Percentiles rank a stretch among this genome's conserved stretches.
These are phyloP conservation scores for Stereum hirsutum DNA, from an alignment of 1,284 basidiomycete species.

Conservation along the genomic window DNA sequence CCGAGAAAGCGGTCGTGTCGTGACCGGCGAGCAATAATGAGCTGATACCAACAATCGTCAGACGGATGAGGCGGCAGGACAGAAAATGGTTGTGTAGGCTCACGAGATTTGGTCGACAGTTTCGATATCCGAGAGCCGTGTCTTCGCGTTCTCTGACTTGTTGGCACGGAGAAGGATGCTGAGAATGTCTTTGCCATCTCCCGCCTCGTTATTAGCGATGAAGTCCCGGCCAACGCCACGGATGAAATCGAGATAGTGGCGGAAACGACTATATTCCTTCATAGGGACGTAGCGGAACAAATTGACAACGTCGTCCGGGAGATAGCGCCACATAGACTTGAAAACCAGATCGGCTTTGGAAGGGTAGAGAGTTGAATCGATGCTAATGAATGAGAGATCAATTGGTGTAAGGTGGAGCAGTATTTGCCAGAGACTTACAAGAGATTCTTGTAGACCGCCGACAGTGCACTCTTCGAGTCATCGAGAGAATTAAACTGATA, in stretches of 20 bases:
- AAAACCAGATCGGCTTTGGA: constrained; percentile 1
- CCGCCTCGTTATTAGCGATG: background rate
- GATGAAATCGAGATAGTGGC: background rate
- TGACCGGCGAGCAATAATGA: constrained; percentile 20
- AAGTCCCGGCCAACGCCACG: background rate
- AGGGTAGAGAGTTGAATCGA: constrained; percentile 4
- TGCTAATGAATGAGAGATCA: constrained; percentile 2
- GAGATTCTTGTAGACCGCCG: constrained; percentile 11
- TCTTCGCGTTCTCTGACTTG: background rate
- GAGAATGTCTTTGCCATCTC: constrained; percentile 6
- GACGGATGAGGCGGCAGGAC: background rate
- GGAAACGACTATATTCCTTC: constrained; percentile 1
- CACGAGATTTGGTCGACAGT: constrained; percentile 8
- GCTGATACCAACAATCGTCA: background rate
- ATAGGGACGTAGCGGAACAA: background rate
- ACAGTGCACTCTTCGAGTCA: constrained; percentile 7
- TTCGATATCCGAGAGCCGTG: background rate
- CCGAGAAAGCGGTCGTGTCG: constrained; percentile 22
- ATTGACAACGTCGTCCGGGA: background rate
- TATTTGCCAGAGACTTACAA: constrained; percentile 8
- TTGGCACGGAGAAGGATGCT: constrained; percentile 3
- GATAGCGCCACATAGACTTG: background rate
- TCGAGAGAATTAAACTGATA: constrained; percentile 15
- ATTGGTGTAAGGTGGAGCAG: background rate
- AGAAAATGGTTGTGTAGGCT: constrained; percentile 3